These are phyloP conservation scores for Phytophthora brassicae DNA, from an alignment of 352 stramenopile genomes.

Conservation along the genomic window DNA sequence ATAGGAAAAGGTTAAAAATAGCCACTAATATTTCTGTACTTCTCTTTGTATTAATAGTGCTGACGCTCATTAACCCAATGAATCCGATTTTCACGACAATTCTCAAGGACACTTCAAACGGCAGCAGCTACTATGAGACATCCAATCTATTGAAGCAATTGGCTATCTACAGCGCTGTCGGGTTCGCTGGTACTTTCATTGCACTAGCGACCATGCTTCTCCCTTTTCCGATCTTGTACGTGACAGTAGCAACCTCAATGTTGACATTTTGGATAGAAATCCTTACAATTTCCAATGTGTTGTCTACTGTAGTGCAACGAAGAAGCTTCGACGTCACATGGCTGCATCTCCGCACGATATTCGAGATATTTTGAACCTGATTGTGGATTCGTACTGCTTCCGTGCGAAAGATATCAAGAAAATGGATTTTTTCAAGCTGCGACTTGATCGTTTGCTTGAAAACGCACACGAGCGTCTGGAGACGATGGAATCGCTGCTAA, in stretches of 20 bases:
- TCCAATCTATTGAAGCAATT: constrained; percentile 66
- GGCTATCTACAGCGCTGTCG: constrained; percentile 66
- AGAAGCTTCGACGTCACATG: constrained; percentile 49
- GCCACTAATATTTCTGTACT: neutral
- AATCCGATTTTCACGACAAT: constrained; percentile 59
- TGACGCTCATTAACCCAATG: constrained; percentile 70
- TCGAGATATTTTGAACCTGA: constrained; percentile 74
- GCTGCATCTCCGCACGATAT: constrained; percentile 56
- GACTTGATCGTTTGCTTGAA: constrained; percentile 53
- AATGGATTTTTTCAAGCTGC: constrained; percentile 77
- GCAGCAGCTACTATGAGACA: constrained; percentile 47
- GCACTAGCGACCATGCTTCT: constrained; percentile 57
- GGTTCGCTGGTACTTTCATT: constrained; percentile 68
- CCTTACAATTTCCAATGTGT: constrained; percentile 7
- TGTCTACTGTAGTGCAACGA: constrained; percentile 41
- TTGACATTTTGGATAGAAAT: neutral
- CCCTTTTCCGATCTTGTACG: constrained; percentile 64
- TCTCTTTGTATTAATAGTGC: constrained; percentile 29
- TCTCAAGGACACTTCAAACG: constrained; percentile 51
- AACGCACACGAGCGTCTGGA: constrained; percentile 39
- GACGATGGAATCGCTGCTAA: constrained; percentile 59
- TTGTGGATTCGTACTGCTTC: constrained; percentile 83
- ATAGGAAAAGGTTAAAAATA: neutral
- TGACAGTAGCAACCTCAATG: neutral
- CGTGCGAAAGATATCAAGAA: constrained; percentile 70